A percentile compares a stretch with the other conserved stretches of the same genome.
phyloP scores from a whole-genome alignment of 2,329 filamentous ascomycete species.

The Venturia oleaginea region DNA sequence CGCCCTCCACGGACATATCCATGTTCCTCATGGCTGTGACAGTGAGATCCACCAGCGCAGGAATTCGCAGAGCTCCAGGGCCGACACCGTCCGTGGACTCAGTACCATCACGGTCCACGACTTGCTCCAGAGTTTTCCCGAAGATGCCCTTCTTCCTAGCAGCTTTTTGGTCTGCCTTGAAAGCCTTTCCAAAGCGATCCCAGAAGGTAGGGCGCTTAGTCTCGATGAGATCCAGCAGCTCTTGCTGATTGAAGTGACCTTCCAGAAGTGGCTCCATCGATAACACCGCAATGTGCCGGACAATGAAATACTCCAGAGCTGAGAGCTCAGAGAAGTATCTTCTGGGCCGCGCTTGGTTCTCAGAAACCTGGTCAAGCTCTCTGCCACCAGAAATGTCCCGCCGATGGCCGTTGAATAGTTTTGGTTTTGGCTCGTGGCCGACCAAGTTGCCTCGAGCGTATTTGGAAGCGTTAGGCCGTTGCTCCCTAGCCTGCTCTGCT shows the following conservation, averaged over 20 bases:
- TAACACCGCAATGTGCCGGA: constrained; percentile 86
- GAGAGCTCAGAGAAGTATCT: constrained; percentile 77
- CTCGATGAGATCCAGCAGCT: constrained; percentile 86
- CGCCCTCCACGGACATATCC: constrained; percentile 97
- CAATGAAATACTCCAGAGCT: constrained; percentile 92
- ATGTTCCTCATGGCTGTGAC: constrained; percentile 94
- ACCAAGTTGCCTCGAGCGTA: constrained; percentile 63
- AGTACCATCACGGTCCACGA: constrained; percentile 87
- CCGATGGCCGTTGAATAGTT: constrained; percentile 60
- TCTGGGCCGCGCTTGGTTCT: background rate
- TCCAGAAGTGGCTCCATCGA: constrained; percentile 91
- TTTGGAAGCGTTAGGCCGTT: constrained; percentile 70
- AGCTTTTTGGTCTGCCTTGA: constrained; percentile 84
- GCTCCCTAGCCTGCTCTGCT: constrained; percentile 87
- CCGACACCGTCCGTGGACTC: constrained; percentile 98
- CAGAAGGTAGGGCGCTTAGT: constrained; percentile 90
- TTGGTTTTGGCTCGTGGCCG: constrained; percentile 57
- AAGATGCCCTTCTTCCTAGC: constrained; percentile 89
- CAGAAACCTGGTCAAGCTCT: constrained; percentile 41
- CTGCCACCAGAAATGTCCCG: constrained; percentile 53
- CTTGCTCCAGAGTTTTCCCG: constrained; percentile 75
- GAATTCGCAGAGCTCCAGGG: constrained; percentile 80
- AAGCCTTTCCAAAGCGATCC: constrained; percentile 96
- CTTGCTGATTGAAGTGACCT: constrained; percentile 84
- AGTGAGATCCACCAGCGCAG: constrained; percentile 89